Conservation (phyloP, 1,139 yeast species). For the Insectozyma bohioensis region DNA sequence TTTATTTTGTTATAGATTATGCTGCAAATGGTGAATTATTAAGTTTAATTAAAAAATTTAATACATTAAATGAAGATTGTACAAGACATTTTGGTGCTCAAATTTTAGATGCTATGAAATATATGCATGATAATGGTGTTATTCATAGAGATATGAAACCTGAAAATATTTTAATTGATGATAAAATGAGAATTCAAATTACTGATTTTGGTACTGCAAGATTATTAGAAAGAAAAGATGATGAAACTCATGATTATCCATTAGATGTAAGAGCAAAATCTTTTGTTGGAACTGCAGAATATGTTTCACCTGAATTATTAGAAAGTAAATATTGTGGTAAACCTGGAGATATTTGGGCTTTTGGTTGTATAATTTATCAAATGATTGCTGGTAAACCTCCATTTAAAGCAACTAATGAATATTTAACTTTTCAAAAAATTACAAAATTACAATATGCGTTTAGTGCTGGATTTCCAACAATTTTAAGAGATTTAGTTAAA, state of each 20-base stretch:
- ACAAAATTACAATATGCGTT: constrained; percentile 64
- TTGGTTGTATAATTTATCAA: constrained; percentile 77
- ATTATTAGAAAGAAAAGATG: constrained; percentile 48
- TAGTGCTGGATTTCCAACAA: constrained; percentile 49
- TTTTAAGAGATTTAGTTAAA: constrained; percentile 48
- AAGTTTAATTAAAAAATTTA: constrained; percentile 72
- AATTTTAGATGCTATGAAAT: constrained; percentile 61
- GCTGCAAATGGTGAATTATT: constrained; percentile 93
- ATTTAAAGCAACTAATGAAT: constrained; percentile 74
- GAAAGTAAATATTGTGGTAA: constrained; percentile 70
- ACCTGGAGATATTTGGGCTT: constrained; percentile 79
- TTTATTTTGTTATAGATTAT: constrained; percentile 89
- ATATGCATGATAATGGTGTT: constrained; percentile 73
- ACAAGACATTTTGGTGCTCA: constrained; percentile 71
- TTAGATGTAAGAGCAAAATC: constrained; percentile 59
- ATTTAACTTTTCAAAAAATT: constrained; percentile 57
- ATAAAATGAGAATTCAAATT: constrained; percentile 64
- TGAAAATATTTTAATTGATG: constrained; percentile 68
- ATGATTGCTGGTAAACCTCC: constrained; percentile 79
- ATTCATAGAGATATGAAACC: constrained; percentile 83
- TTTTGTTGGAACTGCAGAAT: constrained; percentile 85
- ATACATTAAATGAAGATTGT: constrained; percentile 76
- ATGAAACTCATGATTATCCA: constrained; percentile 40
- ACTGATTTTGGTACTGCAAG: constrained; percentile 85
- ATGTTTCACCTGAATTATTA: constrained; percentile 74